These are phyloP conservation scores for Pestalotiopsis sp. DNA, from an alignment of 2,329 filamentous ascomycete species.

Conservation along the genomic window DNA sequence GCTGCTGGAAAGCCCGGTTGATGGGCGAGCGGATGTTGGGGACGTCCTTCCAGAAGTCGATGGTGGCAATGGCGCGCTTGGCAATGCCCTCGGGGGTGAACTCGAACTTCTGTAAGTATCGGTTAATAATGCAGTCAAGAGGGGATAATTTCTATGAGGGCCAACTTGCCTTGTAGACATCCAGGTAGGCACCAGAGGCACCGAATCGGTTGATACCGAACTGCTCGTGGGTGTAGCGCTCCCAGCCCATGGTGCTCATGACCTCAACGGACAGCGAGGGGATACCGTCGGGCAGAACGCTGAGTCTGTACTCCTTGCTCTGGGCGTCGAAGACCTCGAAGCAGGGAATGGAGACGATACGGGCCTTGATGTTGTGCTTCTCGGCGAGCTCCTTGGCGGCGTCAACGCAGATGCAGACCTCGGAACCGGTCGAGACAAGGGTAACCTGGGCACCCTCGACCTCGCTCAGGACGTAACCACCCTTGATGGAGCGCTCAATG, in stretches of 20 bases:
- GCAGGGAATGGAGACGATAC: slow-evolving; percentile 95
- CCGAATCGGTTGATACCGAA: slow-evolving; percentile 99
- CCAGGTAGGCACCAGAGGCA: slow-evolving; percentile 95
- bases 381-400: slow-evolving; percentile 89
- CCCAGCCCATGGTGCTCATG: slow-evolving; percentile 97
- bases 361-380: slow-evolving; percentile 83
- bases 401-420: slow-evolving; percentile 92
- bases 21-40: slow-evolving; percentile 90
- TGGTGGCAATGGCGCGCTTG: slow-evolving; percentile 89
- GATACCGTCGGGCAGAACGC: slow-evolving; percentile 90
- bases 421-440: slow-evolving; percentile 92
- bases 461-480: slow-evolving; percentile 90
- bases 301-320: slow-evolving; percentile 91
- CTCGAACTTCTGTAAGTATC: slow-evolving; percentile 81
- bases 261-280: slow-evolving; percentile 93
- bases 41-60: slow-evolving; percentile 96
- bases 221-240: slow-evolving; percentile 99
- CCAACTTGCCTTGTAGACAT: slow-evolving; percentile 83
- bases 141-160: neutral
- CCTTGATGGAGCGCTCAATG: slow-evolving; percentile 88
- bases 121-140: slow-evolving; percentile 36
- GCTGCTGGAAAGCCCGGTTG: slow-evolving; percentile 97
- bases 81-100: slow-evolving; percentile 96
- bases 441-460: slow-evolving; percentile 83
- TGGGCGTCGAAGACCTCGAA: slow-evolving; percentile 96